Conservation (phyloP, 495 filamentous ascomycete genomes). For the Jackrogersella multiformis region DNA sequence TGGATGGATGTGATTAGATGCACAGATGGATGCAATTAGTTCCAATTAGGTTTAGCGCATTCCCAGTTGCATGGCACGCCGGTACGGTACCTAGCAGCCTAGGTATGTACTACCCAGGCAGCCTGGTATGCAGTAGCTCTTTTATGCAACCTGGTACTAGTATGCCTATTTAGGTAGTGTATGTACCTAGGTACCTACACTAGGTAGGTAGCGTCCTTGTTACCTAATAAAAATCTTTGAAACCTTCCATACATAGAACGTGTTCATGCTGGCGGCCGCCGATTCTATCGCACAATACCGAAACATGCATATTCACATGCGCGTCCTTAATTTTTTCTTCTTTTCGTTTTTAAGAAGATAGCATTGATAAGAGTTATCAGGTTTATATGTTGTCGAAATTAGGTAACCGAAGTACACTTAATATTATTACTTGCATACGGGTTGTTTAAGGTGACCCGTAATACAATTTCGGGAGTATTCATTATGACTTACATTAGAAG, state of each 20-base stretch:
- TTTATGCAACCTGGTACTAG: no score
- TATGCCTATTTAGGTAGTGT: no score
- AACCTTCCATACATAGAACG: neutral
- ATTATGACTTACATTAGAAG: neutral
- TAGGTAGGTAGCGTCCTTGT: no score
- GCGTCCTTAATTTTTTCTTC: neutral
- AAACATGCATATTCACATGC: slow-evolving; percentile 12
- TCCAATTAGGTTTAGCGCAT: slow-evolving; percentile 16
- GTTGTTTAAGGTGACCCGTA: slow-evolving; percentile 9
- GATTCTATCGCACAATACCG: slow-evolving; percentile 8
- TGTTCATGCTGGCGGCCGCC: slow-evolving; percentile 11
- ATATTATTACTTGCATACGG: slow-evolving; percentile 1
- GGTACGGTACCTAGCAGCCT: no score
- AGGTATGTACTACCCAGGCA: no score
- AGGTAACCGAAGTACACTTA: no score
- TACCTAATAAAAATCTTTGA: neutral
- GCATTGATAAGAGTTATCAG: no score
- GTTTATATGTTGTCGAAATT: no score
- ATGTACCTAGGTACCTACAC: no score
- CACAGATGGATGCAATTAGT: neutral
- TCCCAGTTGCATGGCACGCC: slow-evolving; percentile 17
- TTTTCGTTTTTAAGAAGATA: no score
- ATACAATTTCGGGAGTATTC: slow-evolving; percentile 28
- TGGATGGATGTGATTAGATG: neutral
- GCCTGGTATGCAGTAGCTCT: no score